Evolutionary conservation across 129 eudicot species (phyloP).

Genomic region (Rutidosis leptorrhynchoides): DNA sequence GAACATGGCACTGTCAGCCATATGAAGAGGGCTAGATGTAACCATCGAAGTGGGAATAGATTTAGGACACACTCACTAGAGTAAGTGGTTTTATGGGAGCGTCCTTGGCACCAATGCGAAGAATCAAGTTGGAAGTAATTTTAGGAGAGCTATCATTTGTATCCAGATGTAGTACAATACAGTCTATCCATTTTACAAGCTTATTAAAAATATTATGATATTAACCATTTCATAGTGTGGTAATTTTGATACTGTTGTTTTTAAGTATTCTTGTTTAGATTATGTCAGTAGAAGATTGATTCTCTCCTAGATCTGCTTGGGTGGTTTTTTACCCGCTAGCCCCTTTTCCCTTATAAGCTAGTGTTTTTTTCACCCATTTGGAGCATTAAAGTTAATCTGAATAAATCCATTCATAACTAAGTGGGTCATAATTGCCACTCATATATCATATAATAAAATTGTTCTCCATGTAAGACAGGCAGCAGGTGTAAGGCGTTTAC

Average conservation of each 20-base stretch:
- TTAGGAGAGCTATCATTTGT: slow-evolving; percentile 91
- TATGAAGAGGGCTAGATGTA: not conserved
- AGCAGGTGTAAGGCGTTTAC: slow-evolving; percentile 92
- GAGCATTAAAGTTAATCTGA: not conserved
- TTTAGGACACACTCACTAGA: too few species aligned
- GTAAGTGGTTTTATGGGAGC: too few species aligned
- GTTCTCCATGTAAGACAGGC: slow-evolving; percentile 48
- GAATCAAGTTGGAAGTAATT: too few species aligned
- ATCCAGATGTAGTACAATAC: slow-evolving; percentile 69
- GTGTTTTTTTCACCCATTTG: not conserved
- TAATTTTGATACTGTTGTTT: slow-evolving; percentile 3
- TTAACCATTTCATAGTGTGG: not conserved
- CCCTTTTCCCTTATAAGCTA: not conserved
- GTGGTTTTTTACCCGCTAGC: not conserved
- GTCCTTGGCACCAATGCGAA: too few species aligned
- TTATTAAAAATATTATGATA: not conserved
- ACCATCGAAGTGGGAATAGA: too few species aligned
- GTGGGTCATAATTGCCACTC: not conserved
- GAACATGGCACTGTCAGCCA: not conserved
- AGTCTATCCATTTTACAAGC: not conserved
- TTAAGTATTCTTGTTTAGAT: slow-evolving; percentile 5
- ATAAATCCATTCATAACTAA: not conserved
- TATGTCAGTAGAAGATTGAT: slow-evolving; percentile 77
- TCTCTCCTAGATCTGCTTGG: slow-evolving; percentile 71
- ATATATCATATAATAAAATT: not conserved